phyloP scores from a whole-genome alignment of 73 alveolate species.

The Strombidium stylifer region DNA sequence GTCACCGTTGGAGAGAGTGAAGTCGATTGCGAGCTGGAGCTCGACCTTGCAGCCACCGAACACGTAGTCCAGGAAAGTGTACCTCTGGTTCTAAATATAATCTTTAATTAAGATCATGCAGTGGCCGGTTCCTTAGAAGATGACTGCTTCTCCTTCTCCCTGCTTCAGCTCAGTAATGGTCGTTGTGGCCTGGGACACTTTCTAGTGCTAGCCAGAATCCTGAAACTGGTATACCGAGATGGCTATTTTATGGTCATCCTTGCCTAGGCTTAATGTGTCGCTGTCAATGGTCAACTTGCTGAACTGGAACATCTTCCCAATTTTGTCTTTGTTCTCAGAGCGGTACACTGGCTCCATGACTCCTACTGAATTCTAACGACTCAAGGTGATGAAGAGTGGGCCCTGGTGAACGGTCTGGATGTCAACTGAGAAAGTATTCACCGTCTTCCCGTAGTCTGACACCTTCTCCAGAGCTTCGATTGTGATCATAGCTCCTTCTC shows the following conservation, averaged over 20 bases:
- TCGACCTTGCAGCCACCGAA: constrained; percentile 86
- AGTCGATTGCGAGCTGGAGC: constrained; percentile 86
- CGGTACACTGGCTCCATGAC: too few species aligned
- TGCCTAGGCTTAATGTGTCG: constrained; percentile 29
- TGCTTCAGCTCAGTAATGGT: not conserved
- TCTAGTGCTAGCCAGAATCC: constrained; percentile 12
- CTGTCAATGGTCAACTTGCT: too few species aligned
- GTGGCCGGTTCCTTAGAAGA: not conserved
- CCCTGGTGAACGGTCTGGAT: constrained; percentile 37
- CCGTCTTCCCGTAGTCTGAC: not conserved
- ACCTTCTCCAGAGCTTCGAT: constrained; percentile 20
- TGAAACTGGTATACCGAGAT: constrained; percentile 22
- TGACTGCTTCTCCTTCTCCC: not conserved
- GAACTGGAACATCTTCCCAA: too few species aligned
- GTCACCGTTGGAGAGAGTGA: constrained; percentile 88
- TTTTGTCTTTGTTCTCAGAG: too few species aligned
- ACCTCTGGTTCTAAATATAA: constrained; percentile 36
- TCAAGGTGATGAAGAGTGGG: constrained; percentile 19
- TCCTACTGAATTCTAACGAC: not conserved
- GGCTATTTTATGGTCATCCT: constrained; percentile 8
- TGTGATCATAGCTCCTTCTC: constrained; percentile 19
- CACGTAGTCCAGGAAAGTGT: constrained; percentile 82
- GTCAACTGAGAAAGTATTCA: constrained; percentile 12
- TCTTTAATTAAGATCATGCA: constrained; percentile 33
- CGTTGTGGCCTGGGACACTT: not conserved